phyloP scores from a whole-genome alignment of 257 asterid species.

The Mentha longifolia region DNA sequence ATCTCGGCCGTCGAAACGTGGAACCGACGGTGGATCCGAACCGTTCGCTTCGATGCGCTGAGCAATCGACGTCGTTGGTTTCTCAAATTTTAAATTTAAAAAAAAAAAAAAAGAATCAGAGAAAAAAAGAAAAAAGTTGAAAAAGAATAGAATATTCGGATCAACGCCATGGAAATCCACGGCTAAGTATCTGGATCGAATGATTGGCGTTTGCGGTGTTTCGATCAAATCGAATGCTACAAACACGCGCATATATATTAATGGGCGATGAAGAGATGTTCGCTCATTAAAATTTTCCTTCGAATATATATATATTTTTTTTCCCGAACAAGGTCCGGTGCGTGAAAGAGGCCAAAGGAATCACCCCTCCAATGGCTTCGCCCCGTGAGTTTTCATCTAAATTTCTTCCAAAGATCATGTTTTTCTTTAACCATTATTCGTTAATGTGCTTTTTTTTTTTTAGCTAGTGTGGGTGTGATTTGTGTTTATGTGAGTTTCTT shows the following conservation, averaged over 20 bases:
- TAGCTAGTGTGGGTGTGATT: background rate
- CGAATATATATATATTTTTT: too few species aligned
- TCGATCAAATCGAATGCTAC: background rate
- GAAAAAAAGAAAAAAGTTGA: too few species aligned
- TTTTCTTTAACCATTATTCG: background rate
- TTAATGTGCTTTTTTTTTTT: background rate
- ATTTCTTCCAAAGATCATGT: conserved; percentile 13
- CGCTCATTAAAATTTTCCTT: conserved; percentile 1
- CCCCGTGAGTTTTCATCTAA: conserved; percentile 35
- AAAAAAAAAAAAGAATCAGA: too few species aligned
- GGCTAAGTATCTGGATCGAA: conserved; percentile 23
- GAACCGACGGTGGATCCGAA: background rate
- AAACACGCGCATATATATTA: background rate
- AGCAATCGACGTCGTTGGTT: background rate
- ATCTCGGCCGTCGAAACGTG: background rate
- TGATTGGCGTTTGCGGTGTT: background rate
- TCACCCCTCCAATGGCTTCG: conserved; percentile 47
- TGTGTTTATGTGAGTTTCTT: background rate
- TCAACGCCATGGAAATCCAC: conserved; percentile 23
- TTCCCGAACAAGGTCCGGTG: conserved; percentile 1
- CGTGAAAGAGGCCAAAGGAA: conserved; percentile 22
- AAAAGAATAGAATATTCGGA: conserved; percentile 31
- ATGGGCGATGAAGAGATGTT: conserved; percentile 1
- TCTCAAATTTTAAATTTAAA: too few species aligned
- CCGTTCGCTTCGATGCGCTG: too few species aligned